Evolutionary conservation across 257 asterid species (phyloP), one percentile per base, ranked within the genome.

Genomic region (Mentha longifolia): DNA sequence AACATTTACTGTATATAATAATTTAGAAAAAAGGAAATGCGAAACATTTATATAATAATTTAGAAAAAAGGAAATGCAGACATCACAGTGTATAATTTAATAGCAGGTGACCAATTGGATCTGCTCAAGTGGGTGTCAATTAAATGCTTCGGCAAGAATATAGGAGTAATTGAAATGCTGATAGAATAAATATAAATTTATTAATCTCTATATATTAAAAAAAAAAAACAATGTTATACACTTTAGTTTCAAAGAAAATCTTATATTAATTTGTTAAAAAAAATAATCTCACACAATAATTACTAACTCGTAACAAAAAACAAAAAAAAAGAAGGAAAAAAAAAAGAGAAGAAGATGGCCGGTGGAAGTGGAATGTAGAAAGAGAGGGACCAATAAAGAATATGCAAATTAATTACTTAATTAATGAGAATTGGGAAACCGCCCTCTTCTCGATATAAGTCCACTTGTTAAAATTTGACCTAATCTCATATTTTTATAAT

Each of bases 401-500:
- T 42, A 69, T 68, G 66, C 59, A 35, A 35, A 35, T 35, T 5
- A 20, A 54, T 6, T 3, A 41, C 9, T 41, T 41, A 14, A n/a
- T 17, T 54, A 54, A 11, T 54, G 35, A 11, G 7, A 55, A 51
- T 60, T 59, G 62, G 70, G 49, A 51, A 46, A 57, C 70, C 56
- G 11, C 55, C 22, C 62, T 28, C 8, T 57, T 28, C 62, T 57
- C 62, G 62, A 57, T 43, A 57, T 43, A 28, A 42, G 65, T 43
- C 78, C 76, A 72, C 72, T 73, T 33, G 60, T 61, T 31, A 31
- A 72, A 33, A 17, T 46, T 72, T 61, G 72, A 45, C 78, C 62
- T 33, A 33, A 67, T 60, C 17, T 60, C 45, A 5, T 1, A 7
- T 43, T 43, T 14, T 14, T 30, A 41, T 25, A 8, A 58, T 50